A percentile compares a stretch with the other conserved stretches of the same genome.
These are phyloP conservation scores for Phlebopus sp. DNA, from an alignment of 1,284 basidiomycete species.

Conservation along the genomic window DNA sequence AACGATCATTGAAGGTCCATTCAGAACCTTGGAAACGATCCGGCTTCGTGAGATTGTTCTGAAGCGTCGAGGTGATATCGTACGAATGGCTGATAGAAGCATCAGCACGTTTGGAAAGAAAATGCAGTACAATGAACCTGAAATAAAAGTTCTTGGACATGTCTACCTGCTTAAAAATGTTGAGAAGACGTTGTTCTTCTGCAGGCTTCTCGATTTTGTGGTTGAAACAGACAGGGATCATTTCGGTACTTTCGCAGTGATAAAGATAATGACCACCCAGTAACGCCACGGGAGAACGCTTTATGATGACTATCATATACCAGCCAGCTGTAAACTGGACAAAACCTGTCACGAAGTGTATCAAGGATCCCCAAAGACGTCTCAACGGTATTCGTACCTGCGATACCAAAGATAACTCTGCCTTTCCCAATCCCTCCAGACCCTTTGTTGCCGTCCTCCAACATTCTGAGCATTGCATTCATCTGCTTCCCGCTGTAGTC, in stretches of 20 bases:
- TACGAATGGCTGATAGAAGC: conserved; percentile 78
- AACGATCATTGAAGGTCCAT: conserved; percentile 84
- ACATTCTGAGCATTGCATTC: conserved; percentile 87
- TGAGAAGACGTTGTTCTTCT: conserved; percentile 84
- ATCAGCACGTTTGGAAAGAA: conserved; percentile 5
- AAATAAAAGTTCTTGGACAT: conserved; percentile 99
- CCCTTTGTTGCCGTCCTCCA: conserved; percentile 89
- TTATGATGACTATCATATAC: conserved; percentile 90
- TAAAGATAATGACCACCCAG: conserved; percentile 97
- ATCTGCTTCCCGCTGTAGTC: conserved; percentile 89
- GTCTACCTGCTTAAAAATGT: conserved; percentile 96
- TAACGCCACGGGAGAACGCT: conserved; percentile 89
- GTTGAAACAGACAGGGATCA: conserved; percentile 70
- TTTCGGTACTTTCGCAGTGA: conserved; percentile 92
- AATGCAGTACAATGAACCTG: conserved; percentile 51
- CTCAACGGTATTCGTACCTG: conserved; percentile 44
- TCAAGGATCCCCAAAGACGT: background rate
- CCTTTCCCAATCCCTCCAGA: conserved; percentile 87
- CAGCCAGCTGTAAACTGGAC: conserved; percentile 88
- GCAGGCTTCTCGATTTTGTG: conserved; percentile 80
- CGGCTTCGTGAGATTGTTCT: conserved; percentile 82
- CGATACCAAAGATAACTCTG: conserved; percentile 76
- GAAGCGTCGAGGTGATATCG: conserved; percentile 93
- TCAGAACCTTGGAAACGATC: conserved; percentile 40
- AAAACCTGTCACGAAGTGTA: conserved; percentile 53